Evolutionary conservation across 345 rosid genomes (phyloP), one percentile per base, ranked within the genome.

Genomic region (Populus nigra): DNA sequence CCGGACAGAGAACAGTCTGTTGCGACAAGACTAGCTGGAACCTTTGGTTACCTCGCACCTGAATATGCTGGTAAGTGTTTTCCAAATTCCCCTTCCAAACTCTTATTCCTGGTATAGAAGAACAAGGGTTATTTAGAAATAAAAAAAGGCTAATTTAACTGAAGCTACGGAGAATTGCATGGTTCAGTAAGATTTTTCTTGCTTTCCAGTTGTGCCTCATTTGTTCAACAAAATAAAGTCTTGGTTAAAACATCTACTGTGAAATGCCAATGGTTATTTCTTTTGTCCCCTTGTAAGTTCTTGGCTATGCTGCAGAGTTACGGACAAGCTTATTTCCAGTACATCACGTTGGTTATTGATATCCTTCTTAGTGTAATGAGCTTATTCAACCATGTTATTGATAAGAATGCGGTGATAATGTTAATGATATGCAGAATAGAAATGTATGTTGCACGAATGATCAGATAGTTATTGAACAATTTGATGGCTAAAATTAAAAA

Each of bases 1-100:
- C 89, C 88, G 0, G 87, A 89, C 77, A 84, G 89, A 38, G 82
- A 85, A 68, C 81, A 82, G 62, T 88, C 91, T 17, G 80, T 89
- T 0, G 86, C 69, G 7, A 88, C 93, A 20, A 80, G 85, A 65
- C 87, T 85, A 23, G 89, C 89, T 13, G 92, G 90, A 33, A 89
- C 92, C 1, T 89, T 89, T 78, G 90, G 92, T 5, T 89, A 89
- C 78, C 88, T 86, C 69, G 90, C 90, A 55, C 92, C 90, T 22
- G 90, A 88, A 86, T 89, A 89, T 81, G 89, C 92, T 45, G 89
- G 93, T 88, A 82, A 72, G 75, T 31, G 66, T 27, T 16, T 29
- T 33, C 69, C 20, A 8, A 10, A 59, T 16, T 65, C 31, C 39
- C 38, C 5, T 61, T 35, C 17, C 16, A 27, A 35, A 39, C 13